Base-by-base conservation (phyloP, 129 eudicot genomes). In the Apium graveolens region DNA sequence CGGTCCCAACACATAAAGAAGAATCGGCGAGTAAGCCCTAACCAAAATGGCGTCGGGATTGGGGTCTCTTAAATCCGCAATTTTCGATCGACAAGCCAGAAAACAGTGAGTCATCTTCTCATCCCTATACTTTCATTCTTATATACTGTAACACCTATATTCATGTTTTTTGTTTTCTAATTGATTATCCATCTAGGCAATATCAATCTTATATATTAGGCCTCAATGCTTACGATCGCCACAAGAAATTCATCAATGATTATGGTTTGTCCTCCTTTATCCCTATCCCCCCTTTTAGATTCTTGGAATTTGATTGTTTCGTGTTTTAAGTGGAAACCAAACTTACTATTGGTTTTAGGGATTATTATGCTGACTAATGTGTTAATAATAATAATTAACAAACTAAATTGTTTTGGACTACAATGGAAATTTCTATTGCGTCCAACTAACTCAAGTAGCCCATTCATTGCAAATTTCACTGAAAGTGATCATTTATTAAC, bases 201-300 rank as follows among this genome's bases (percentile, higher is more conserved):
- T 95, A 91, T 85, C 98, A 95, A 81, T 90, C 90, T 84, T 91
- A 95, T 81, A 85, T 91, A 53, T 82, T 86, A 83, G 98, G 98
- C 53, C 98, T 95, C 82, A 95, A 95, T 73, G 98, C 98, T 2
- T 95, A 85, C 82, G 98, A 95, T 78, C 90, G 97, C 57, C 98
- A 95, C 88, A 88, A 90, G 81, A 91, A 95, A 78, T 95, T 91
- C 79, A 26, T 95, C 41, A 82, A 87, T 46, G 98, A 95, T 84
- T 95, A 95, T 65, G 98, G 98, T 91, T 49, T 41, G 91, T 81
- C 76, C 37, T 82, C 21, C 41, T 38, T 38, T 38, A 38, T 38
- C 41, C 38, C 4, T 35, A 1, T 35, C 4, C 4, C 4, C n/a
- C n/a, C n/a, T n/a, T n/a, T n/a, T n/a, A n/a, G n/a, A n/a, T n/a